A percentile compares a stretch with the other conserved stretches of the same genome.
These are phyloP conservation scores for Aspergillus diversus DNA, from an alignment of 495 filamentous ascomycete species.

Conservation along the genomic window DNA sequence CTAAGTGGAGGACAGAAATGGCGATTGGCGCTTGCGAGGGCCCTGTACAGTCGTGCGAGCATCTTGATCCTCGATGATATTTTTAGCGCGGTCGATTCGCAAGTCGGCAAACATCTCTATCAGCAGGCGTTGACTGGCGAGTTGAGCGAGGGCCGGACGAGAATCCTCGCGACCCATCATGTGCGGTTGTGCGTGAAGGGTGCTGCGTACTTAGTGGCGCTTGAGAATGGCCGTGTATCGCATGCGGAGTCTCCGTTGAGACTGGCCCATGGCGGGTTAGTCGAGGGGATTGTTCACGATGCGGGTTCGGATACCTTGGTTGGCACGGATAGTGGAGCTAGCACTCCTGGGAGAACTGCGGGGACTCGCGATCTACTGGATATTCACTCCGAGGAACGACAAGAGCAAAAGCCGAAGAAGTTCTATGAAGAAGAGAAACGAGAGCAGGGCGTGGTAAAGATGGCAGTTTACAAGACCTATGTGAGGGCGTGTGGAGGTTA, in stretches of 20 bases:
- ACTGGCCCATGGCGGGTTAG: constrained; percentile 32
- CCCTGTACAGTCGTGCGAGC: constrained; percentile 78
- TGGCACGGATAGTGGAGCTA: too few species aligned
- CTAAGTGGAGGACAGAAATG: constrained; percentile 83
- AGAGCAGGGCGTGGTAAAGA: constrained; percentile 66
- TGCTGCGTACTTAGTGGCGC: constrained; percentile 70
- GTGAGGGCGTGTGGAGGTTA: constrained; percentile 67
- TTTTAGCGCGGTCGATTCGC: constrained; percentile 70
- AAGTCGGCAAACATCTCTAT: constrained; percentile 78
- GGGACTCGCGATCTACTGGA: too few species aligned
- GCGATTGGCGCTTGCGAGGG: constrained; percentile 77
- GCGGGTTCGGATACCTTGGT: neutral
- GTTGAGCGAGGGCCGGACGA: constrained; percentile 68
- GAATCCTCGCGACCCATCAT: constrained; percentile 83
- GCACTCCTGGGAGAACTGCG: too few species aligned
- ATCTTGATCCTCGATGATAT: constrained; percentile 85
- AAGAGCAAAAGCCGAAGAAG: constrained; percentile 43
- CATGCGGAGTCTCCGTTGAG: constrained; percentile 35
- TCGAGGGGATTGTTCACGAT: neutral
- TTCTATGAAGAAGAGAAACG: constrained; percentile 76
- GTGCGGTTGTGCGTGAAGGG: constrained; percentile 69
- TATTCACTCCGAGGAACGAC: too few species aligned
- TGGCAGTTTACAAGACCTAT: constrained; percentile 65
- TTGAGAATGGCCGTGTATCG: constrained; percentile 61
- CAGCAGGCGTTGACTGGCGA: constrained; percentile 74